Evolutionary conservation across 305 asterid species (phyloP), one percentile per base, ranked within the genome.

Genomic region (Fraxinus angustifolia): DNA sequence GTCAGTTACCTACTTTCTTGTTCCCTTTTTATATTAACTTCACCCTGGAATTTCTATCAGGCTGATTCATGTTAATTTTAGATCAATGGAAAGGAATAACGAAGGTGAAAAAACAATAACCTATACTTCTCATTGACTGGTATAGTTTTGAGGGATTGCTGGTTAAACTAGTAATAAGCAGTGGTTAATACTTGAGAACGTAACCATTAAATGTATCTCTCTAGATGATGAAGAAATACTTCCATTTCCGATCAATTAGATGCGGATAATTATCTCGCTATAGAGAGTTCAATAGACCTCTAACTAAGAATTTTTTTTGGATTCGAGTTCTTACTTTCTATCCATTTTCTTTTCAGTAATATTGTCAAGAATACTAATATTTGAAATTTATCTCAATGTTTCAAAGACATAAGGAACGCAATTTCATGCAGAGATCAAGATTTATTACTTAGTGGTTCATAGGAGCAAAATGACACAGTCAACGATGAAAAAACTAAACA

Each of bases 381-480:
- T 14, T 14, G 75, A 31, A 70, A 31, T 5, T 14, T 70, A 70
- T n/a, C 21, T 16, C 75, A 70, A 33, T 70, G 42, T 70, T 65
- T 42, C 65, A 78, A 38, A 7, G 71, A 67, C 53, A 17, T 8
- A 8, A 76, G 0, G 50, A 8, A 33, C 17, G 14, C 36, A 36
- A 56, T 8, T 23, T 26, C 79, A 21, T 1, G 0, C 23, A 34
- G 50, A 4, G 65, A 42, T 31, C 36, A 50, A 53, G 45, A 34
- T 80, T 7, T 45, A 30, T 50, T 17, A 12, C 48, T 35, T 2
- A 26, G 4, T 14, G 34, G 73, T 81, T 67, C 79, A 12, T 42
- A 67, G 77, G 74, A 83, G 36, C 56, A 14, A 77, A 36, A 81
- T 17, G 7, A 65, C 33, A 45, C 28, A 82, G 40, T 42, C 33